Evolutionary conservation across 106 monocot genomes (phyloP).

Genomic region (Vanilla planifolia): DNA sequence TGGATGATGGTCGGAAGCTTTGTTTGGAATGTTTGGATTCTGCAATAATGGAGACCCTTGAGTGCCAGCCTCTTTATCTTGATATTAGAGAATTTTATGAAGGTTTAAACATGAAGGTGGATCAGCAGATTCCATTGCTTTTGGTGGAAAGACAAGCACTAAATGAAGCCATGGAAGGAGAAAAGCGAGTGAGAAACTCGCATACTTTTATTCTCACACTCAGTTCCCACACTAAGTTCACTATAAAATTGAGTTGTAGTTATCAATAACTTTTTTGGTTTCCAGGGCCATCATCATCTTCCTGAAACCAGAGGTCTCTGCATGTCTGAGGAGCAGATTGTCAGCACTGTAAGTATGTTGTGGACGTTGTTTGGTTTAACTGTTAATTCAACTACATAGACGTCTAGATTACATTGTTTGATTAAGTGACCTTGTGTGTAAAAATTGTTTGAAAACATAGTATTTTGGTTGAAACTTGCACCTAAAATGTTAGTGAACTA

Average conservation of each 20-base stretch:
- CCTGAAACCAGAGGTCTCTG: conserved; percentile 97
- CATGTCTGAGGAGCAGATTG: conserved; percentile 90
- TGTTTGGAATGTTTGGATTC: conserved; percentile 90
- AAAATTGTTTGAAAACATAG: too few species aligned
- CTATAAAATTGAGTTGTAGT: not conserved
- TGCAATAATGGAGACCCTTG: conserved; percentile 78
- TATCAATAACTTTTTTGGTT: not conserved
- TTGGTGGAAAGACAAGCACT: conserved; percentile 83
- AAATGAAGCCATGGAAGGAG: conserved; percentile 94
- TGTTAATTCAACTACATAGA: too few species aligned
- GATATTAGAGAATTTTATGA: conserved; percentile 89
- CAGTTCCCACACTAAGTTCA: not conserved
- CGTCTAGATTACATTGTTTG: too few species aligned
- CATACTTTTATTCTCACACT: not conserved
- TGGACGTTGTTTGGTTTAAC: too few species aligned
- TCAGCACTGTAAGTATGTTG: conserved; percentile 75
- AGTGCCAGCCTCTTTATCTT: conserved; percentile 85
- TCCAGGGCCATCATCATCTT: conserved; percentile 73
- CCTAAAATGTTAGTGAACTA: too few species aligned
- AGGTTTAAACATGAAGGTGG: conserved; percentile 91
- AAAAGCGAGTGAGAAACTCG: conserved; percentile 60
- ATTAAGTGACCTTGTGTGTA: too few species aligned
- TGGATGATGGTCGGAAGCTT: conserved; percentile 87
- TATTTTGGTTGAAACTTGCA: too few species aligned
- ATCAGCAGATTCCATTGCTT: conserved; percentile 80